Percentiles rank a stretch among this genome's conserved stretches.
Evolutionary conservation across 371 early-diverging fungal species (phyloP).

Genomic region (Rhizomucor pusillus): DNA sequence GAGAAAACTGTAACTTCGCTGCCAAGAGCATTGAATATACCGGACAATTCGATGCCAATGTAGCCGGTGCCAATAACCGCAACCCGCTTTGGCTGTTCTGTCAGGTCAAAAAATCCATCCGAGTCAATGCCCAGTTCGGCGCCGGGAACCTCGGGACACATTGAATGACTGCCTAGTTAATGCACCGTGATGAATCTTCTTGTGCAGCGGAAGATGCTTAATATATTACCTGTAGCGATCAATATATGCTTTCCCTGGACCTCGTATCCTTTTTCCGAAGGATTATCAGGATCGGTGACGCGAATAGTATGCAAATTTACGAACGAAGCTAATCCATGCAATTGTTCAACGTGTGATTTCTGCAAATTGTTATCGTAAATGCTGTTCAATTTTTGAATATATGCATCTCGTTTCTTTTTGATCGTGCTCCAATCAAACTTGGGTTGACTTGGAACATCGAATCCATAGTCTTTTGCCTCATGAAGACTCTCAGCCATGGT

Average conservation of each 20-base stretch:
- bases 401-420: slow-evolving; percentile 90
- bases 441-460: slow-evolving; percentile 43
- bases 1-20: slow-evolving; percentile 86
- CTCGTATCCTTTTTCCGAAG: slow-evolving; percentile 15
- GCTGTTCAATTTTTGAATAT: slow-evolving; percentile 88
- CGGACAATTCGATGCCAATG: slow-evolving; percentile 97
- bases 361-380: slow-evolving; percentile 88
- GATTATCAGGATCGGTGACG: slow-evolving; percentile 32
- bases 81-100: slow-evolving; percentile 88
- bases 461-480: slow-evolving; percentile 85
- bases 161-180: slow-evolving; percentile 75
- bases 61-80: slow-evolving; percentile 87
- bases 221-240: slow-evolving; percentile 86
- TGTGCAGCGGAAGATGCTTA: too few relatives aligned
- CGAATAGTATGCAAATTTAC: slow-evolving; percentile 65
- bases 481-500: slow-evolving; percentile 77
- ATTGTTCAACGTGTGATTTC: slow-evolving; percentile 80
- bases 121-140: slow-evolving; percentile 86
- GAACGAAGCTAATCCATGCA: slow-evolving; percentile 83
- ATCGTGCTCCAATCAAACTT: slow-evolving; percentile 41
- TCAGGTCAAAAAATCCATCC: slow-evolving; percentile 96
- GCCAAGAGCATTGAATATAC: slow-evolving; percentile 89
- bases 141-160: slow-evolving; percentile 77
- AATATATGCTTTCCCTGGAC: slow-evolving; percentile 76
- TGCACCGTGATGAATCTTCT: too few relatives aligned